A percentile compares a stretch with the other conserved stretches of the same genome.
Evolutionary conservation across 2,329 filamentous ascomycete species (phyloP).

Genomic region (Periconia sp.): DNA sequence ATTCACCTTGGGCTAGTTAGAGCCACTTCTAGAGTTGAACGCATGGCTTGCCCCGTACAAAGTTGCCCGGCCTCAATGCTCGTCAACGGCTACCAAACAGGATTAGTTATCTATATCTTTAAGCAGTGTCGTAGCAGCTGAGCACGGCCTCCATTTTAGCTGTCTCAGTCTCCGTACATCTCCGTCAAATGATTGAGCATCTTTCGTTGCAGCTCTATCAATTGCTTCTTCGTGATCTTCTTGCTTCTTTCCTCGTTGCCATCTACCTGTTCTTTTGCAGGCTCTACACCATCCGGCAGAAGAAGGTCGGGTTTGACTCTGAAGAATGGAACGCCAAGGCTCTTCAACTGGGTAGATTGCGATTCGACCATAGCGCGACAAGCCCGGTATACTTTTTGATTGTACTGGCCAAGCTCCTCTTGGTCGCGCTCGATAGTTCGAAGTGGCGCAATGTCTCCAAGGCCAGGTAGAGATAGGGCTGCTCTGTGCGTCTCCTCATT

Average conservation of each 20-base stretch:
- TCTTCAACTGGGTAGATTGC: conserved; percentile 62
- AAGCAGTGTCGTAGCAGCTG: too few relatives aligned
- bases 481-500: conserved; percentile 61
- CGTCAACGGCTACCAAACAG: too few relatives aligned
- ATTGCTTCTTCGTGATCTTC: conserved; percentile 33
- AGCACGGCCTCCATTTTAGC: too few relatives aligned
- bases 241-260: background rate
- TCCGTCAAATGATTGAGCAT: conserved; percentile 44
- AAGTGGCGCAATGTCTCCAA: conserved; percentile 26
- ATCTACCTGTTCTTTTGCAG: conserved; percentile 2
- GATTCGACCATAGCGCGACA: conserved; percentile 65
- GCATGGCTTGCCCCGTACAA: too few relatives aligned
- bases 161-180: conserved; percentile 36
- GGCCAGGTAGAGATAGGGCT: conserved; percentile 50
- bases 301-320: conserved; percentile 32
- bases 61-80: too few relatives aligned
- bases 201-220: conserved; percentile 40
- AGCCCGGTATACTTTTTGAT: conserved; percentile 67
- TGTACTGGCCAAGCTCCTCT: conserved; percentile 64
- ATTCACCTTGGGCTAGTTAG: too few relatives aligned
- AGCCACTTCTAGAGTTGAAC: too few relatives aligned
- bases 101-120: too few relatives aligned
- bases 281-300: conserved; percentile 24
- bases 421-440: conserved; percentile 55
- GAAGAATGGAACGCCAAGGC: conserved; percentile 52